phyloP scores from a whole-genome alignment of 805 yeast species.

The Priceomyces castillae region DNA sequence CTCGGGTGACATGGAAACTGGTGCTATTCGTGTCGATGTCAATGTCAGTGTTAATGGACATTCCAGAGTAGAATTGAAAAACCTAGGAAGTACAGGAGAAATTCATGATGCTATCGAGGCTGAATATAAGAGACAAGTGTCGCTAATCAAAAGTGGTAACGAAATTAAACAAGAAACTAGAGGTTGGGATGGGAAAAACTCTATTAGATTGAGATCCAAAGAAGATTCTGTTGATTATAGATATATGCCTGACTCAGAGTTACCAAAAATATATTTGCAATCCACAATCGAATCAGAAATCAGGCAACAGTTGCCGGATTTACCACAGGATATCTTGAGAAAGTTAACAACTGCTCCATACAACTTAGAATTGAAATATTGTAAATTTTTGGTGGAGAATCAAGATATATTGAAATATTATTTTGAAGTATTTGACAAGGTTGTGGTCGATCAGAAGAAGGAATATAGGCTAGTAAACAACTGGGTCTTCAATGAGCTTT shows the following conservation, averaged over 20 bases:
- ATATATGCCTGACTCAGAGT: slow-evolving; percentile 92
- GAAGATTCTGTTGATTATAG: slow-evolving; percentile 85
- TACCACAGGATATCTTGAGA: slow-evolving; percentile 60
- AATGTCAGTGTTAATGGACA: slow-evolving; percentile 77
- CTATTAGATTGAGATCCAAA: slow-evolving; percentile 68
- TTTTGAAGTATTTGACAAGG: slow-evolving; percentile 33
- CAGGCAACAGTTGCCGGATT: slow-evolving; percentile 44
- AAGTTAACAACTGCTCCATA: slow-evolving; percentile 50
- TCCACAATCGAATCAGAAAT: slow-evolving; percentile 42
- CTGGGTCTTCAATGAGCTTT: slow-evolving; percentile 80
- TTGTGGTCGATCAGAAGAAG: slow-evolving; percentile 17
- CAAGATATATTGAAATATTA: slow-evolving; percentile 53
- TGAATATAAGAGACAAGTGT: slow-evolving; percentile 72
- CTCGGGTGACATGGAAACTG: slow-evolving; percentile 88
- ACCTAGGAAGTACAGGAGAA: slow-evolving; percentile 80
- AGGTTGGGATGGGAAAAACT: slow-evolving; percentile 83
- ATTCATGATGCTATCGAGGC: slow-evolving; percentile 69
- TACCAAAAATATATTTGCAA: slow-evolving; percentile 57
- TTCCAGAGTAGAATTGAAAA: slow-evolving; percentile 83
- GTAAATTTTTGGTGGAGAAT: slow-evolving; percentile 60
- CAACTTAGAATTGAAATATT: slow-evolving; percentile 65
- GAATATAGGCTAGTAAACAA: slow-evolving; percentile 51
- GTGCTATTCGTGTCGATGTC: slow-evolving; percentile 94
- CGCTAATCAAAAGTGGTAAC: slow-evolving; percentile 36
- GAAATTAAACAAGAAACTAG: slow-evolving; percentile 62